Evolutionary conservation across 805 yeast species (phyloP).

Genomic region (Ogataea ramenticola): DNA sequence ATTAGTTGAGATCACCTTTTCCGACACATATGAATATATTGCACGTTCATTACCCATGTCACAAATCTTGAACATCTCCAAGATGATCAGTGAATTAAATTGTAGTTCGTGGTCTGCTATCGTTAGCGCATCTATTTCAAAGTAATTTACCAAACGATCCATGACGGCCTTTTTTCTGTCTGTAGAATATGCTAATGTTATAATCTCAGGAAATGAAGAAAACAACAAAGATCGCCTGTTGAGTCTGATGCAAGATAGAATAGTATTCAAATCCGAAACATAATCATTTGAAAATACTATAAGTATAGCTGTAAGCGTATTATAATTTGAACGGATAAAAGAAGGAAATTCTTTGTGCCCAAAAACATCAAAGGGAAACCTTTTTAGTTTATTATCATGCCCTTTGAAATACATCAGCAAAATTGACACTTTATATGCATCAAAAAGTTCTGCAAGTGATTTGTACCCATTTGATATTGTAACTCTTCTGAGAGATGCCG

Average conservation of each 20-base stretch:
- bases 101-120: too few species aligned
- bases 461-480: slow-evolving; percentile 12
- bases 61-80: slow-evolving; percentile 18
- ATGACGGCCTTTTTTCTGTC: too few species aligned
- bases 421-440: slow-evolving; percentile 25
- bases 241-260: slow-evolving; percentile 7
- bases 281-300: not conserved
- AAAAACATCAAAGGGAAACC: slow-evolving; percentile 34
- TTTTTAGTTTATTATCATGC: too few species aligned
- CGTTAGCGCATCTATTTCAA: too few species aligned
- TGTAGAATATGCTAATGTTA: too few species aligned
- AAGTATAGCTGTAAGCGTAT: slow-evolving; percentile 32
- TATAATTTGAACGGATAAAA: slow-evolving; percentile 28
- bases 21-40: too few species aligned
- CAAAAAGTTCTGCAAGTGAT: slow-evolving; percentile 20
- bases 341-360: slow-evolving; percentile 24
- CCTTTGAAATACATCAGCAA: too few species aligned
- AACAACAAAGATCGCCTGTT: slow-evolving; percentile 6
- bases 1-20: too few species aligned
- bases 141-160: too few species aligned
- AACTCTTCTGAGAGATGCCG: slow-evolving; percentile 19
- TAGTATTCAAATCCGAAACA: slow-evolving; percentile 4
- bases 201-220: slow-evolving; percentile 2
- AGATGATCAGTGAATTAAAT: too few species aligned
- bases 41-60: slow-evolving; percentile 33